Percentiles rank a stretch among this genome's conserved stretches.
Evolutionary conservation across 768 basidiomycete genomes (phyloP).

Genomic region (Gloeopeniophorella convolvens): DNA sequence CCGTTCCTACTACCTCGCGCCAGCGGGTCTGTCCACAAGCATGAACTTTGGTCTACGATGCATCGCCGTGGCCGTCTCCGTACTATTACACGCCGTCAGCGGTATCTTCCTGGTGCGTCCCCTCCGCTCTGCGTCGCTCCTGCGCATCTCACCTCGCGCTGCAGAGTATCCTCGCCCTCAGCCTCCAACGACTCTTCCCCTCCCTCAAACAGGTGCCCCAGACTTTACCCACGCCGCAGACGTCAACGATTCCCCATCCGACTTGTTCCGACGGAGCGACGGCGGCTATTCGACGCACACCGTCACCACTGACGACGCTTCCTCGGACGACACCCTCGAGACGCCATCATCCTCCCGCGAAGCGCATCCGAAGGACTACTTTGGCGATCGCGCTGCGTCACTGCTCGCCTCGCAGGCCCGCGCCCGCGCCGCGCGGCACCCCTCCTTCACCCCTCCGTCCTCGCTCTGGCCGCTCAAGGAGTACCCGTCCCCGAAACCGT

Average conservation of each 20-base stretch:
- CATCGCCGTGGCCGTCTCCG: slow-evolving; percentile 3
- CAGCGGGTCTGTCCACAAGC: background rate
- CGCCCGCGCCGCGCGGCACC: slow-evolving; percentile 4
- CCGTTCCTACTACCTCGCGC: background rate
- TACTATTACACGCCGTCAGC: background rate
- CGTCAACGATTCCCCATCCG: background rate
- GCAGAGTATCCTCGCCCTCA: slow-evolving; percentile 14
- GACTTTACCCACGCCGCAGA: background rate
- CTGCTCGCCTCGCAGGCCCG: slow-evolving; percentile 8
- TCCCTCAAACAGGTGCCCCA: slow-evolving; percentile 9
- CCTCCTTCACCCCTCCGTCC: background rate
- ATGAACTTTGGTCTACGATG: background rate
- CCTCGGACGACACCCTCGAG: background rate
- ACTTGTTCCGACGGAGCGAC: background rate
- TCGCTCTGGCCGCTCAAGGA: slow-evolving; percentile 10
- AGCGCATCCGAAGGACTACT: background rate
- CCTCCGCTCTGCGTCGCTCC: background rate
- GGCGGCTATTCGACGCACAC: background rate
- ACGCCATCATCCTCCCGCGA: background rate
- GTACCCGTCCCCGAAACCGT: background rate
- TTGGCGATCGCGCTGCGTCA: background rate
- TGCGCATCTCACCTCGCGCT: background rate
- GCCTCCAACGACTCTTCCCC: slow-evolving; percentile 6
- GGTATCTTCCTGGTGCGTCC: slow-evolving; percentile 9
- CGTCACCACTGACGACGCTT: background rate